phyloP scores from a whole-genome alignment of 306 rosid genomes.

The Quercus berberidifolia region DNA sequence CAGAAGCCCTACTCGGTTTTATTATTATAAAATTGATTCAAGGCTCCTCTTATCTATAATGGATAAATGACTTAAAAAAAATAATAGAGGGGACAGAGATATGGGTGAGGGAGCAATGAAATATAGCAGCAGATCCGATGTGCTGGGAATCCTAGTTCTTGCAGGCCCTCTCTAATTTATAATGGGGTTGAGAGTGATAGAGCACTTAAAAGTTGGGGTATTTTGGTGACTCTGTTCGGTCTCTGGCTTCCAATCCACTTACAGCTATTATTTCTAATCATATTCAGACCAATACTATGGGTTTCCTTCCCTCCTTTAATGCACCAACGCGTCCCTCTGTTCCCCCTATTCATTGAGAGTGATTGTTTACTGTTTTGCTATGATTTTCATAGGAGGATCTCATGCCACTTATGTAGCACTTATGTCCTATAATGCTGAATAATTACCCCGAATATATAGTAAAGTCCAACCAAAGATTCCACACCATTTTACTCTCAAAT shows the following conservation, averaged over 20 bases:
- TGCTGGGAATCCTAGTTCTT: slow-evolving; percentile 55
- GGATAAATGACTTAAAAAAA: slow-evolving; percentile 25
- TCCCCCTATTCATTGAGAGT: slow-evolving; percentile 1
- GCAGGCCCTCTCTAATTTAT: slow-evolving; percentile 19
- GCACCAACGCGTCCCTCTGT: slow-evolving; percentile 17
- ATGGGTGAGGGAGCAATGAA: slow-evolving; percentile 35
- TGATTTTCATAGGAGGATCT: too few relatives aligned
- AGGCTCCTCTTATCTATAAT: slow-evolving; percentile 35
- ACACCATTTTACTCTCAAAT: too few relatives aligned
- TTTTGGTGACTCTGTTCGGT: slow-evolving; percentile 9
- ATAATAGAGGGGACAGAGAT: slow-evolving; percentile 32
- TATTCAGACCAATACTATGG: slow-evolving; percentile 35
- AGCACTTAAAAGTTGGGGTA: neutral
- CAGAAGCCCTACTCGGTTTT: slow-evolving; percentile 2
- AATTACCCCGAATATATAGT: too few relatives aligned
- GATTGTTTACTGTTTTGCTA: too few relatives aligned
- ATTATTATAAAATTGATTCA: slow-evolving; percentile 16
- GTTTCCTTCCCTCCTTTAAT: slow-evolving; percentile 49
- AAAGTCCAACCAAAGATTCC: too few relatives aligned
- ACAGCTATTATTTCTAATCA: slow-evolving; percentile 15
- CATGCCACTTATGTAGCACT: too few relatives aligned
- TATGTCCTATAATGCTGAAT: too few relatives aligned
- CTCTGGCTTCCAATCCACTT: slow-evolving; percentile 33
- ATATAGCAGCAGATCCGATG: slow-evolving; percentile 59
- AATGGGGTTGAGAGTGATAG: slow-evolving; percentile 2